Base-by-base conservation (phyloP, 1,139 yeast species). In the Sugiyamaella grinbergsii region DNA sequence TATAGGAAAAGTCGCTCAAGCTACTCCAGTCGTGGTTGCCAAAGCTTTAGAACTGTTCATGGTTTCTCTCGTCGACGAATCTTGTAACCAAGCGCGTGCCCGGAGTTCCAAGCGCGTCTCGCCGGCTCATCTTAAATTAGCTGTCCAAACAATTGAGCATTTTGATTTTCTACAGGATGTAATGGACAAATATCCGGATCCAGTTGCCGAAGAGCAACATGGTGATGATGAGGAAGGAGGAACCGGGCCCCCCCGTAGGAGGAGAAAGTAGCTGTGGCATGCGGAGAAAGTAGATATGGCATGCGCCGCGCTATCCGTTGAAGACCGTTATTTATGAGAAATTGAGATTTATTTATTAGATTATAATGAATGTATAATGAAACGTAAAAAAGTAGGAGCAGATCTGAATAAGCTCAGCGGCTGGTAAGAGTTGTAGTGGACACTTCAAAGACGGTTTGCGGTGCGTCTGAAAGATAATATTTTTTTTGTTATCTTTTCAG, bases 1-100 rank as follows among this genome's bases (percentile, higher is more conserved):
- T 60, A 91, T 93, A 45, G 99, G 99, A 37, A 93, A 93, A 68
- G 98, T 94, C 13, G 97, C 98, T 7, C 98, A 91, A 67, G 98
- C 97, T 3, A 93, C 98, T 2, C 99, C 99, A 0, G 85, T 93
- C 20, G 91, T 91, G 26, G 96, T 93, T 10, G 97, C 98, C 7
- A 79, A 96, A 57, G 96, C 98, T 0, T 75, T 93, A 50, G 98
- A 93, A 70, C 80, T 89, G 55, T 93, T 93, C 66, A 82, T 93
- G 80, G 90, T 95, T 50, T 81, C 93, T 53, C 76, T 94, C 54
- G 95, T 93, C 48, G 93, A 87, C 62, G 91, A 87, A 47, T 79
- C 95, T 15, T 83, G 89, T 48, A 77, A 80, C 42, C 90, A 87
- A 61, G 96, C 97, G 7, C 80, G 83, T 52, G 74, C 76, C 50